Evolutionary conservation across 2,329 filamentous ascomycete genomes (phyloP), one percentile per base, ranked within the genome.

Genomic region (Penicillium sp.): DNA sequence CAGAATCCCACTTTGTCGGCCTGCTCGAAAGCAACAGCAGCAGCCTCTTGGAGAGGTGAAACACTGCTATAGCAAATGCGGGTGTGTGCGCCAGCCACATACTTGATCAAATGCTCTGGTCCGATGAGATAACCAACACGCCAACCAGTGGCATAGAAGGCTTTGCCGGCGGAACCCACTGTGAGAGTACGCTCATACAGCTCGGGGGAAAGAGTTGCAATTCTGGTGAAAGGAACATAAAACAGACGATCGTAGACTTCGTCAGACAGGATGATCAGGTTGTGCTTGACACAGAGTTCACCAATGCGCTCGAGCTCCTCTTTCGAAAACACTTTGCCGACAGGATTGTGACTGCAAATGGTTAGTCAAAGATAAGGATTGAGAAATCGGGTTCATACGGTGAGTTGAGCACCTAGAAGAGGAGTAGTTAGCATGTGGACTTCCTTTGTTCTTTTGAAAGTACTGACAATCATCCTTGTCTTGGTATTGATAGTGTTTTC

Each of bases 131-230:
- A 99, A 54, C 95, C 90, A 64, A 98, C 93, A 56, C 95, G 88
- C 95, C 95, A 99, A 48, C 95, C 95, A 0, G 95, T 99, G 55
- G 91, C 91, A 71, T 98, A 98, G 77, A 99, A 99, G 80, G 95
- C 96, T 84, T 99, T 99, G 67, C 95, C 95, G 1, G 92, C 95
- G 0, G 92, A 96, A 21, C 95, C 95, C 29, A 99, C 95, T 0
- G 95, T 98, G 48, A 99, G 77, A 5, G 95, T 98, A 64, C 96
- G 83, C 57, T 86, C 86, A 66, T 92, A 92, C 51, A 98, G 86
- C 73, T 97, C 92, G 0, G 93, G 92, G 0, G 91, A 96, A 19
- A 99, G 80, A 0, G 92, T 97, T 24, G 91, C 91, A 54, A 98
- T 89, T 66, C 95, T 86, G 1, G 93, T 98, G 72, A 98, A 99